phyloP scores from a whole-genome alignment of 2,329 filamentous ascomycete species.

The Sarocladium brachiariae region DNA sequence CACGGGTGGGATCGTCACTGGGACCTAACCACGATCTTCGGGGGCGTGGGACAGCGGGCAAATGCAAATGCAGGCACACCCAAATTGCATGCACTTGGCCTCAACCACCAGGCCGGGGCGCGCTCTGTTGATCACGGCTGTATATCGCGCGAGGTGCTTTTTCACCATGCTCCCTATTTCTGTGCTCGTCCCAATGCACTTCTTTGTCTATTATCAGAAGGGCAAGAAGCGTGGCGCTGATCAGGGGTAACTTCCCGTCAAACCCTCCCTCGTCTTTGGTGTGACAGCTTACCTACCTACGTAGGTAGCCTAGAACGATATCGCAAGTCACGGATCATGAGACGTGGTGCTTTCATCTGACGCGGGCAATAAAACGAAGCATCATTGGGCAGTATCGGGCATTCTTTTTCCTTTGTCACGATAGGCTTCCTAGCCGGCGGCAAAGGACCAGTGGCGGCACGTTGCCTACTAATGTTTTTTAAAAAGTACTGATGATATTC shows the following conservation, averaged over 20 bases:
- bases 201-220: not conserved
- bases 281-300: no score
- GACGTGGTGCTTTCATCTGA: no score
- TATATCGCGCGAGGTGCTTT: no score
- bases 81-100: no score
- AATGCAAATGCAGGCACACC: no score
- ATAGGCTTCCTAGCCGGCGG: not conserved
- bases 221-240: not conserved
- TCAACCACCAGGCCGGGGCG: not conserved
- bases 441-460: not conserved
- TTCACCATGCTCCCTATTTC: no score
- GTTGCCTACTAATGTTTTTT: no score
- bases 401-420: not conserved
- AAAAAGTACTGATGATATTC: no score
- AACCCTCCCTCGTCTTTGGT: not conserved
- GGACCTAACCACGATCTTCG: not conserved
- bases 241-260: not conserved
- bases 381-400: no score
- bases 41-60: no score
- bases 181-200: not conserved
- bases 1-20: constrained; percentile 1
- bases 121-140: not conserved
- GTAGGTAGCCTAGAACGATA: no score
- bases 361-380: not conserved
- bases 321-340: no score